These are phyloP conservation scores for Glycine soja DNA, from an alignment of 306 rosid genomes.

Conservation along the genomic window DNA sequence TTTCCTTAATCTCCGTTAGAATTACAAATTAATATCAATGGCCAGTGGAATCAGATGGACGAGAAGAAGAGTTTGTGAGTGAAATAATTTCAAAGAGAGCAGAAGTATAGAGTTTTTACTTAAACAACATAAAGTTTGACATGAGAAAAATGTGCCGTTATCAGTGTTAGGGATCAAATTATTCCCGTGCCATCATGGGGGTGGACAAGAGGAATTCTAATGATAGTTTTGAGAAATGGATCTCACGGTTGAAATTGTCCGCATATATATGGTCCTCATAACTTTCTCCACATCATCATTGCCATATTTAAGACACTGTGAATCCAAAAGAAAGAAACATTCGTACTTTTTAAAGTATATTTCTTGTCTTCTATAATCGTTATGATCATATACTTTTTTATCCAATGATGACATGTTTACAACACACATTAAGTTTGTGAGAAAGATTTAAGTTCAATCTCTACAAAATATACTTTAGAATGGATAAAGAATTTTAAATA, in stretches of 20 bases:
- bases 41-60: conserved; percentile 12
- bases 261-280: neutral
- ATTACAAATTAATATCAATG: neutral
- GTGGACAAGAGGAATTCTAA: conserved; percentile 43
- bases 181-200: conserved; percentile 43
- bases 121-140: neutral
- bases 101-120: neutral
- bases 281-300: conserved; percentile 42
- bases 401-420: no score
- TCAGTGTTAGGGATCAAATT: conserved; percentile 35
- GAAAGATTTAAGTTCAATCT: no score
- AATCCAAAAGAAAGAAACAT: neutral
- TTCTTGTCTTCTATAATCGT: conserved; percentile 25
- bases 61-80: neutral
- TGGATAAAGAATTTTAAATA: no score
- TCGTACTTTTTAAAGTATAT: conserved; percentile 37
- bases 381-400: neutral
- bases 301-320: conserved; percentile 20
- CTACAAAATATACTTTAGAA: no score
- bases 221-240: conserved; percentile 27
- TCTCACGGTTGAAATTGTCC: conserved; percentile 32
- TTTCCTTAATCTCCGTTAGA: conserved; percentile 39
- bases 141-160: conserved; percentile 44
- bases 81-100: neutral
- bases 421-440: no score